These are phyloP conservation scores for Chytriomyces confervae DNA, from an alignment of 192 early-diverging fungal species.

Conservation along the genomic window DNA sequence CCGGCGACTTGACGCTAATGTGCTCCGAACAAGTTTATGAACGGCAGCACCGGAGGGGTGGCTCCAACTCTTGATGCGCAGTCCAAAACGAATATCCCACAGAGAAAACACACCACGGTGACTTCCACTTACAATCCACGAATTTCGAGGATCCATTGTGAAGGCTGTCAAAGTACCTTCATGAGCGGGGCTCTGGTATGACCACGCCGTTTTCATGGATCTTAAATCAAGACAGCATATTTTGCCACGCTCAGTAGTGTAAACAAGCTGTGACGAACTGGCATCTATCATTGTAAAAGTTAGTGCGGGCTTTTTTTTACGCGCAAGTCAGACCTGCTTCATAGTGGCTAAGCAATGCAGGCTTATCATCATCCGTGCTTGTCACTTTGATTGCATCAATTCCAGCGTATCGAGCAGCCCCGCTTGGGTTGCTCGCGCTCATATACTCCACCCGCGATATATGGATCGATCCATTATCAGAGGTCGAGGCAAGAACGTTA, in stretches of 20 bases:
- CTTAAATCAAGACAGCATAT: conserved; percentile 76
- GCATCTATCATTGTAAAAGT: no score
- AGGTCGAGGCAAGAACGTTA: conserved; percentile 78
- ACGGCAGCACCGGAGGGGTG: conserved; percentile 75
- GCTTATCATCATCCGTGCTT: conserved; percentile 61
- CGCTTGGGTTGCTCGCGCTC: conserved; percentile 38
- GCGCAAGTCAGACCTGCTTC: conserved; percentile 58
- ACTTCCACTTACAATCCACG: conserved; percentile 77
- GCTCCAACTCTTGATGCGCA: conserved; percentile 73
- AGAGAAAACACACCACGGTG: conserved; percentile 76
- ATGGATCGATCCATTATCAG: conserved; percentile 83
- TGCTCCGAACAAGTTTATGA: conserved; percentile 38
- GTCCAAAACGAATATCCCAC: conserved; percentile 79
- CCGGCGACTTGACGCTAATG: not conserved
- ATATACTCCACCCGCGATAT: conserved; percentile 71
- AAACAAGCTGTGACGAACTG: conserved; percentile 47
- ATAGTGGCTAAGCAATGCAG: conserved; percentile 69
- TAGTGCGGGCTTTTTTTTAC: no score
- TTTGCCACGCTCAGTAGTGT: conserved; percentile 72
- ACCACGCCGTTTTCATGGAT: conserved; percentile 73
- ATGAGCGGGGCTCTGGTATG: conserved; percentile 47
- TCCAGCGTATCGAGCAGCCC: conserved; percentile 64
- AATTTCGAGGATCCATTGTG: conserved; percentile 62
- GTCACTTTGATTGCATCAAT: conserved; percentile 59
- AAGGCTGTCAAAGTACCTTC: conserved; percentile 73